phyloP scores from a whole-genome alignment of 768 basidiomycete species.

The Panaeolus cyanescens region DNA sequence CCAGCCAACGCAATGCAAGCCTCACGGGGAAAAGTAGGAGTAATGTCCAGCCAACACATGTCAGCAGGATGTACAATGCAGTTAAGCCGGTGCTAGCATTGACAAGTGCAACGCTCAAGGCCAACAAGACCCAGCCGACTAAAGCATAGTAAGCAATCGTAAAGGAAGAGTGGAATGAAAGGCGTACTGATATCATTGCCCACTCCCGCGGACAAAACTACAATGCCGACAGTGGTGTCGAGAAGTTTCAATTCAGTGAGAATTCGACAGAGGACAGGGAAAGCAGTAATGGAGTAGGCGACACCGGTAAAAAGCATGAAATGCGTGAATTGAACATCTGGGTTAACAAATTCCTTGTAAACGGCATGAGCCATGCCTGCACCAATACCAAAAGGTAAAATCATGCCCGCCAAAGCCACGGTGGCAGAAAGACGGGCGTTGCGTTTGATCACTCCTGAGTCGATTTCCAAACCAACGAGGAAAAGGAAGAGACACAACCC shows the following conservation, averaged over 20 bases:
- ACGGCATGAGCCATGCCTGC: conserved; percentile 63
- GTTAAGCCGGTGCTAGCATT: conserved; percentile 83
- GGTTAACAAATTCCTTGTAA: conserved; percentile 74
- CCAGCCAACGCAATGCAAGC: conserved; percentile 67
- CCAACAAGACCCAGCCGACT: conserved; percentile 87
- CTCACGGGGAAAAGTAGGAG: conserved; percentile 73
- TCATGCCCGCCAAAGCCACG: conserved; percentile 83
- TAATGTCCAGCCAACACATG: conserved; percentile 79
- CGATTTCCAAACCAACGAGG: conserved; percentile 92
- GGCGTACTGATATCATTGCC: conserved; percentile 72
- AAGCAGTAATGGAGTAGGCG: conserved; percentile 86
- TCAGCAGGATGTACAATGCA: conserved; percentile 83
- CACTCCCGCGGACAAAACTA: conserved; percentile 92
- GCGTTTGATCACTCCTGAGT: conserved; percentile 73
- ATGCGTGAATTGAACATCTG: conserved; percentile 71
- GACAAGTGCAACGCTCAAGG: conserved; percentile 89
- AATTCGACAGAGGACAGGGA: conserved; percentile 85
- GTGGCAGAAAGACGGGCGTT: conserved; percentile 68
- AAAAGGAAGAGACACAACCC: conserved; percentile 89
- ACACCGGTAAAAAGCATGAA: conserved; percentile 96
- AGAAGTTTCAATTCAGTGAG: conserved; percentile 89
- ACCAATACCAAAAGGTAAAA: conserved; percentile 87
- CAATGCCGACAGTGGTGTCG: conserved; percentile 89
- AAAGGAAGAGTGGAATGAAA: conserved; percentile 3
- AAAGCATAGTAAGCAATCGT: background rate